Evolutionary conservation across 2,329 filamentous ascomycete genomes (phyloP), one percentile per base, ranked within the genome.

Genomic region (Aspergillus persii): DNA sequence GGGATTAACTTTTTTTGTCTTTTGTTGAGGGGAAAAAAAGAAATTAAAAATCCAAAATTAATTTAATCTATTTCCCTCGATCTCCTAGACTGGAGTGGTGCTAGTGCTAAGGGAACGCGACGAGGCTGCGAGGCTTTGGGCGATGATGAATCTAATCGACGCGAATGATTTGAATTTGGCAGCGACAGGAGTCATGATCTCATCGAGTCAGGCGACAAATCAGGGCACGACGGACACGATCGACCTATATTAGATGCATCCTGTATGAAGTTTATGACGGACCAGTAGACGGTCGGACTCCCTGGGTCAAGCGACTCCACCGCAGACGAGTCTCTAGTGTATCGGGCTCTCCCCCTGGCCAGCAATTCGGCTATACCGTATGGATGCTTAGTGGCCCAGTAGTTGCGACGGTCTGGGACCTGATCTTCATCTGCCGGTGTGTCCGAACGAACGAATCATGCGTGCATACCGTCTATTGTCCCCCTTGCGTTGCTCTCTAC

Each of bases 81-180:
- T 41, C 36, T 15, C n/a, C 36, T 41, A 41, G 15, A n/a, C 36
- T 41, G 12, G 15, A 41, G 36, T 41, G 12, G 36, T 41, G 36
- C 36, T 41, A 41, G 36, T 15, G 36, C 36, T 41, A 41, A 41
- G 41, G n/a, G 36, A 15, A 15, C 36, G 12, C 36, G 36, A 41
- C 36, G 36, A 41, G 36, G 36, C 36, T 41, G 12, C 36, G 36
- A 41, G 36, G 4, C 36, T 15, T 15, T 15, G 36, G 36, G 36
- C 12, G 36, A n/a, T 41, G 36, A 56, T 57, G 49, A 39, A 26
- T 52, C 49, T 51, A 26, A 56, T 56, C 33, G 23, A 30, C 33
- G 46, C 23, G 46, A 48, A 48, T 52, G 51, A 53, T 46, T 53
- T 53, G 51, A 53, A 27, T 53, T 53, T 41, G 23, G 48, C 11